Evolutionary conservation across 2,329 filamentous ascomycete genomes (phyloP), one percentile per base, ranked within the genome.

Genomic region (Fusarium oligoseptatum): DNA sequence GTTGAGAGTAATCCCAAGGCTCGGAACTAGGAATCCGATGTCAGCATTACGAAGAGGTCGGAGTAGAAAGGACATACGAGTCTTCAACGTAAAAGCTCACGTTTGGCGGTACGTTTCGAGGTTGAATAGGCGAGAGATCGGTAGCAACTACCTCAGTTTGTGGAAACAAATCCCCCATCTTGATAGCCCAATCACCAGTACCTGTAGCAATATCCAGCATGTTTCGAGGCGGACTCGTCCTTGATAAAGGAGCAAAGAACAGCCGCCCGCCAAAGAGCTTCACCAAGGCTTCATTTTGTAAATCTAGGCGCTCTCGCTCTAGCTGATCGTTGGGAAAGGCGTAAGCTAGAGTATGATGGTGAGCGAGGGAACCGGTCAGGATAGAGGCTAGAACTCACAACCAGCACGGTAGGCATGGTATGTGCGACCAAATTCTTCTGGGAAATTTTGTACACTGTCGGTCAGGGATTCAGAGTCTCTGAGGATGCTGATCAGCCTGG

Each of bases 31-130:
- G 57, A n/a, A 27, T 24, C 20, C 9, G 45, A 7, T 27, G 27
- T 62, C 32, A 73, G 68, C n/a, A 45, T 66, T 29, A 24, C 22
- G 2, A 39, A 7, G 32, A 15, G 15, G 37, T 20, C 17, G 14
- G 15, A 20, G 27, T 52, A 50, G 20, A 37, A 20, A 12, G 22
- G n/a, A 80, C 82, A 75, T 79, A 83, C 81, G 83, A 83, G 77
- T 95, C 93, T 78, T 95, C 92, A 55, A 95, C 88, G 70, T 91
- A 90, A 74, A 95, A 95, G 71, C 91, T 89, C 15, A 95, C 92
- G 72, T 95, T 95, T 20, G 89, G 88, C 0, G 93, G 93, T 1
- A 94, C 91, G 57, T 88, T 85, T 6, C 84, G 83, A 3, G 92
- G 91, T 77, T 94, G 92, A 29, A 93, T 91, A 2, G 92, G 91